phyloP scores from a whole-genome alignment of 2,329 filamentous ascomycete genomes.

The Fusarium penzigii region DNA sequence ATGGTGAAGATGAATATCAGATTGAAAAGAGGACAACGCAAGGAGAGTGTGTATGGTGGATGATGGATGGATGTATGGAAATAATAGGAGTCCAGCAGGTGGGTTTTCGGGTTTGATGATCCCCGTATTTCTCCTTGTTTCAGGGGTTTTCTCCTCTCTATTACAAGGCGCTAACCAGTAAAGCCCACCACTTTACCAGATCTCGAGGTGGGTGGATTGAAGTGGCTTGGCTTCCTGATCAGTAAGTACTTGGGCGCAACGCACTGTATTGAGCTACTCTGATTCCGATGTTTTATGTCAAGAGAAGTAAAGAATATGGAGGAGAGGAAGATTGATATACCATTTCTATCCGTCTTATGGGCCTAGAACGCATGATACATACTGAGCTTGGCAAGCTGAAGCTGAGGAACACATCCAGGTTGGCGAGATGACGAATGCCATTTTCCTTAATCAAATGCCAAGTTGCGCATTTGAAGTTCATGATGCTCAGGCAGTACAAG shows the following conservation, averaged over 20 bases:
- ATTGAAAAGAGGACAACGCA: neutral
- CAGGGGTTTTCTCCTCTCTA: conserved; percentile 18
- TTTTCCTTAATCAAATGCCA: neutral
- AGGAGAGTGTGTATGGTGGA: conserved; percentile 3
- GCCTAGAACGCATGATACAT: neutral
- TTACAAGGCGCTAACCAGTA: conserved; percentile 18
- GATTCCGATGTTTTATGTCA: neutral
- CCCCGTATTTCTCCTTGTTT: conserved; percentile 23
- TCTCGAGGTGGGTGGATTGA: neutral
- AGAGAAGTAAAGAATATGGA: neutral
- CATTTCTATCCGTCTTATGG: neutral
- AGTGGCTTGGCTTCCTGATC: neutral
- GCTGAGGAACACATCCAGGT: too few relatives aligned
- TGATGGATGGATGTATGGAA: conserved; percentile 19
- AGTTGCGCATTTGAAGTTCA: neutral
- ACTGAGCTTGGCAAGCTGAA: neutral
- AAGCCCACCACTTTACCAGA: conserved; percentile 6
- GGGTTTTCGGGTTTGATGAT: conserved; percentile 5
- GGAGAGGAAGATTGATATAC: neutral
- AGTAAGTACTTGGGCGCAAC: neutral
- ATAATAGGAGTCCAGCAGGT: conserved; percentile 21
- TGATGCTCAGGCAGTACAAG: neutral
- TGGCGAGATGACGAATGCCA: neutral
- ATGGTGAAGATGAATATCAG: neutral
- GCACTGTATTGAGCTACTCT: neutral